Evolutionary conservation across 2,329 filamentous ascomycete species (phyloP).

Genomic region (Colletotrichum sp.): DNA sequence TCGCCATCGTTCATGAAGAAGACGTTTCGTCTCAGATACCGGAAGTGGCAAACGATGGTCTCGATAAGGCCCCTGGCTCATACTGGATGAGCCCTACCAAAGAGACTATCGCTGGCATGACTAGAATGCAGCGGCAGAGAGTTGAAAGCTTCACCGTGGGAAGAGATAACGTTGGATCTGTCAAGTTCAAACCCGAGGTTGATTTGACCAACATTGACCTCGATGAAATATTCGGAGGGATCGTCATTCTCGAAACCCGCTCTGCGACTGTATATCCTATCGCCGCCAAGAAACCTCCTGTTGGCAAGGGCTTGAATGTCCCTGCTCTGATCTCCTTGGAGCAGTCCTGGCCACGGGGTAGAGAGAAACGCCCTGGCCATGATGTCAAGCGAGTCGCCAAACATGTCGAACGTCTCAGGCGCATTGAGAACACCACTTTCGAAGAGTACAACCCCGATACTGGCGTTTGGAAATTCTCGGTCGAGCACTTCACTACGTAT

Average conservation of each 20-base stretch:
- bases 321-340: conserved; percentile 86
- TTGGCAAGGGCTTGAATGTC: conserved; percentile 90
- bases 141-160: conserved; percentile 82
- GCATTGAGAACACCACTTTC: conserved; percentile 81
- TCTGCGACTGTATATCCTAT: conserved; percentile 88
- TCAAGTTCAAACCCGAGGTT: conserved; percentile 81
- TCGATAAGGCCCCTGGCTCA: conserved; percentile 65
- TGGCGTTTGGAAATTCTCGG: conserved; percentile 88
- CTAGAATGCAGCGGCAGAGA: conserved; percentile 76
- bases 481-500: conserved; percentile 98
- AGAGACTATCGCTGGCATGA: conserved; percentile 80
- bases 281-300: conserved; percentile 76
- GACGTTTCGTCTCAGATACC: conserved; percentile 40
- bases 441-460: conserved; percentile 78
- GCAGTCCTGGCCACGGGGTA: conserved; percentile 87
- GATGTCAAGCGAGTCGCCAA: conserved; percentile 74
- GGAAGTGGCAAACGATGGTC: conserved; percentile 26
- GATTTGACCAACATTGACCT: conserved; percentile 82
- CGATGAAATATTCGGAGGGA: conserved; percentile 77
- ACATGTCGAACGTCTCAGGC: conserved; percentile 82
- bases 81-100: conserved; percentile 88
- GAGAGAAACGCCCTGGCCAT: conserved; percentile 57
- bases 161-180: conserved; percentile 78
- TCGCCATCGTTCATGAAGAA: conserved; percentile 81
- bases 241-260: conserved; percentile 78